A percentile compares a stretch with the other conserved stretches of the same genome.
Conservation (phyloP, 352 stramenopile genomes). For the Phytophthora pinifolia region DNA sequence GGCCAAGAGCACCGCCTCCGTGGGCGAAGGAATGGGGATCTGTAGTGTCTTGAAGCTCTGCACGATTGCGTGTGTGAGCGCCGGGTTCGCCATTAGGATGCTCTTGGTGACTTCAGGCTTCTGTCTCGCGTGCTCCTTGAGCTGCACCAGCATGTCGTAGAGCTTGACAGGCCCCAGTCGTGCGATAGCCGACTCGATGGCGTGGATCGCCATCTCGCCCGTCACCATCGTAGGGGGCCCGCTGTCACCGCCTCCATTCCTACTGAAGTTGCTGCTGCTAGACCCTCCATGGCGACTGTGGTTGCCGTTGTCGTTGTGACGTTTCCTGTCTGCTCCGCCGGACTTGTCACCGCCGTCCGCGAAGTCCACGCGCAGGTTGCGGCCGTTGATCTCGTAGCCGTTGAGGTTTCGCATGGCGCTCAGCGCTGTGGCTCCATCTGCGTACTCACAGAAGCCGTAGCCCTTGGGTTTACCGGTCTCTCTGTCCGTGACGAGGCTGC, state of each 20-base stretch:
- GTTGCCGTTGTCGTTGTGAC: conserved; percentile 24
- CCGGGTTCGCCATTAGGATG: conserved; percentile 74
- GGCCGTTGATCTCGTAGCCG: conserved; percentile 81
- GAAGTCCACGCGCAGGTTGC: conserved; percentile 86
- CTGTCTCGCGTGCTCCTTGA: conserved; percentile 80
- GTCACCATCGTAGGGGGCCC: conserved; percentile 44
- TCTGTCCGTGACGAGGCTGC: conserved; percentile 78
- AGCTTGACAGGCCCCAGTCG: conserved; percentile 70
- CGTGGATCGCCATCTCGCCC: conserved; percentile 78
- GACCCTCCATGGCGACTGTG: conserved; percentile 22
- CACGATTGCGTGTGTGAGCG: conserved; percentile 82
- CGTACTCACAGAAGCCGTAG: conserved; percentile 88
- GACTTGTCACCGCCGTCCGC: conserved; percentile 71
- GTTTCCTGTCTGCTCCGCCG: conserved; percentile 30
- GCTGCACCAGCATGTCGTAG: conserved; percentile 82
- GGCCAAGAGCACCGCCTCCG: conserved; percentile 53
- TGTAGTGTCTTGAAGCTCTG: conserved; percentile 86
- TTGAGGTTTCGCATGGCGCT: conserved; percentile 88
- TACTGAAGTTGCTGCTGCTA: conserved; percentile 28
- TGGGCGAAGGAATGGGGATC: conserved; percentile 69
- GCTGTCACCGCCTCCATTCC: conserved; percentile 20
- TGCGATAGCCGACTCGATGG: conserved; percentile 74
- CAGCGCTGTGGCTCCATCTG: conserved; percentile 76
- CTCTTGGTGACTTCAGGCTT: conserved; percentile 76
- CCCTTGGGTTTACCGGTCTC: conserved; percentile 86